Conservation (phyloP, 2,329 filamentous ascomycete genomes). For the Fusarium udum region DNA sequence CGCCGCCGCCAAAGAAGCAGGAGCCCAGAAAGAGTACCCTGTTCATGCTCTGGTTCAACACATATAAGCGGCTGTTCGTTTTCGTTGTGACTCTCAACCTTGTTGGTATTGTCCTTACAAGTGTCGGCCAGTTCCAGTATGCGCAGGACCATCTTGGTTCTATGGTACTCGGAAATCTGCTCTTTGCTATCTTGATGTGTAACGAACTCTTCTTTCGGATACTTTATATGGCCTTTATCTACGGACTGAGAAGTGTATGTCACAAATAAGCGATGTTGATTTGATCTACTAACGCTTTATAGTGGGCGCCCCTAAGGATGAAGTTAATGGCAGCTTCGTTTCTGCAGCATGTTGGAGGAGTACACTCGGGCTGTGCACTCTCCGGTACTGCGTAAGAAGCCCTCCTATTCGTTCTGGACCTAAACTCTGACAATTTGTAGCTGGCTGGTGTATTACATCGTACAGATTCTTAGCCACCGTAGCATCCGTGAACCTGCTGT, state of each 20-base stretch:
- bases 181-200: neutral
- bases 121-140: neutral
- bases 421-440: neutral
- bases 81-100: neutral
- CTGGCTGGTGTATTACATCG: neutral
- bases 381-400: neutral
- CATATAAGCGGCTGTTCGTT: neutral
- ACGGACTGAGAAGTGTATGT: neutral
- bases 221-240: neutral
- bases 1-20: neutral
- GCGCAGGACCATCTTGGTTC: neutral
- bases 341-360: constrained; percentile 1
- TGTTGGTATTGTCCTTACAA: neutral
- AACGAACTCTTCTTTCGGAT: neutral
- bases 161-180: neutral
- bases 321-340: neutral
- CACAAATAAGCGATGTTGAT: accelerated
- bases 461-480: neutral
- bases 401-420: accelerated
- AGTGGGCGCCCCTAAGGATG: neutral
- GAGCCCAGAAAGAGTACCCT: neutral
- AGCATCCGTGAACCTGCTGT: neutral
- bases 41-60: neutral
- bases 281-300: accelerated
- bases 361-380: neutral